Evolutionary conservation across 805 yeast genomes (phyloP).

Genomic region (Lipomyces sp.): DNA sequence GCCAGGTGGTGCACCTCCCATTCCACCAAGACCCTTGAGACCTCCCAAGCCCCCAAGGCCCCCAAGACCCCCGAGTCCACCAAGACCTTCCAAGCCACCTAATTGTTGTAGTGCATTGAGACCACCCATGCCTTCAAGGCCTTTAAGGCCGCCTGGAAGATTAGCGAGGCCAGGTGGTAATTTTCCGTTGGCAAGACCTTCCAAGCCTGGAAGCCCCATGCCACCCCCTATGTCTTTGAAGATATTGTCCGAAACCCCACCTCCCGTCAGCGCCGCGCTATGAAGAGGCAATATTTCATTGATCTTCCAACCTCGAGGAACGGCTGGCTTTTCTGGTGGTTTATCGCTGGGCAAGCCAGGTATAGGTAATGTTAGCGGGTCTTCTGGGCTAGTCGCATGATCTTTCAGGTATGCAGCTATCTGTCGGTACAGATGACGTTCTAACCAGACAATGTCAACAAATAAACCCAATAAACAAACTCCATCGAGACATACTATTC

Average conservation of each 20-base stretch:
- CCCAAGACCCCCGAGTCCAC: conserved; percentile 30
- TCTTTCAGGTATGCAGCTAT: conserved; percentile 64
- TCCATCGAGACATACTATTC: conserved; percentile 47
- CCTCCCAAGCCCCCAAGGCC: conserved; percentile 23
- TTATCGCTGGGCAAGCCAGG: conserved; percentile 37
- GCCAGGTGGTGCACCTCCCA: conserved; percentile 10
- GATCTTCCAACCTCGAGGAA: conserved; percentile 85
- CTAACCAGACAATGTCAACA: conserved; percentile 18
- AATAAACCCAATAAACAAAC: not conserved
- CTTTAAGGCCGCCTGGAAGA: conserved; percentile 33
- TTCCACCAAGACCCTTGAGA: conserved; percentile 25
- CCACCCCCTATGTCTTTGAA: conserved; percentile 37
- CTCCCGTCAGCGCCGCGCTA: conserved; percentile 77
- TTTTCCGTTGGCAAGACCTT: conserved; percentile 39
- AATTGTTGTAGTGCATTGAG: conserved; percentile 16
- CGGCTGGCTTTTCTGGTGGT: conserved; percentile 59
- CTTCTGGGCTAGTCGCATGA: conserved; percentile 70
- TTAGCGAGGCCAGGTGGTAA: conserved; percentile 38
- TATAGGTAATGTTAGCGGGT: conserved; percentile 58
- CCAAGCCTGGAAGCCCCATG: conserved; percentile 38
- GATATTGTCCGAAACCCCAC: conserved; percentile 69
- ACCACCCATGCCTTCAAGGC: conserved; percentile 23
- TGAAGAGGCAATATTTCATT: conserved; percentile 87
- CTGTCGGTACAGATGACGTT: conserved; percentile 66
- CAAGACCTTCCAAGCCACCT: conserved; percentile 30